phyloP scores from a whole-genome alignment of 2,329 filamentous ascomycete species.

The Aspergillus sp. region DNA sequence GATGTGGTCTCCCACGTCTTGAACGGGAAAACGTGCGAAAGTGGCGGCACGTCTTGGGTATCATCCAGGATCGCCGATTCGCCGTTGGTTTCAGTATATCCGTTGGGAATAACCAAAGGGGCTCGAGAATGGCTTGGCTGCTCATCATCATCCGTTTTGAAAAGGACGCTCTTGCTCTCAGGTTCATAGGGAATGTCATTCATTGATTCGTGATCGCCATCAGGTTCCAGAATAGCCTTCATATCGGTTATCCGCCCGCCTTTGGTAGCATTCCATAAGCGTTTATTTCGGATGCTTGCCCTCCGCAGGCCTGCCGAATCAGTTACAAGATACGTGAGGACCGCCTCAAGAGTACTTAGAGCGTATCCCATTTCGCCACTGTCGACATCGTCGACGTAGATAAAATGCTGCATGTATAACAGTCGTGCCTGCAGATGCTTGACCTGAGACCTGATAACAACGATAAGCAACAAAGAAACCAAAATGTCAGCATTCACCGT shows the following conservation, averaged over 20 bases:
- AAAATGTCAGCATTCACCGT: slow-evolving; percentile 85
- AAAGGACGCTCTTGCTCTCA: slow-evolving; percentile 27
- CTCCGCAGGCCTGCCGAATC: slow-evolving; percentile 80
- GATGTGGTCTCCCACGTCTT: slow-evolving; percentile 59
- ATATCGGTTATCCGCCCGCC: slow-evolving; percentile 75
- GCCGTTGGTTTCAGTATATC: slow-evolving; percentile 17
- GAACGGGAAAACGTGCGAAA: slow-evolving; percentile 91
- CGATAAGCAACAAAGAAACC: slow-evolving; percentile 84
- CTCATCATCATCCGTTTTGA: slow-evolving; percentile 38
- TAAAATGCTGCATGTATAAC: slow-evolving; percentile 94
- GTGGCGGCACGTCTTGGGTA: slow-evolving; percentile 33
- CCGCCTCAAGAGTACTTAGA: slow-evolving; percentile 91
- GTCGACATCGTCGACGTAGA: slow-evolving; percentile 97
- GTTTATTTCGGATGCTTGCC: slow-evolving; percentile 81
- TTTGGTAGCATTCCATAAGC: slow-evolving; percentile 82
- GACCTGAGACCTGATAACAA: slow-evolving; percentile 88
- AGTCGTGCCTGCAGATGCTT: slow-evolving; percentile 84
- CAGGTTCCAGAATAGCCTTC: slow-evolving; percentile 75
- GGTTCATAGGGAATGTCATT: slow-evolving; percentile 42
- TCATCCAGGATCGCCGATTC: slow-evolving; percentile 15
- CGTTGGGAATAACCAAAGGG: slow-evolving; percentile 24
- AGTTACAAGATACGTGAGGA: slow-evolving; percentile 79
- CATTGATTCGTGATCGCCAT: slow-evolving; percentile 45
- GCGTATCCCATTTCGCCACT: slow-evolving; percentile 95
- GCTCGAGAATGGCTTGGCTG: slow-evolving; percentile 23